Evolutionary conservation across 805 yeast species (phyloP), one percentile per base, ranked within the genome.

Genomic region (Pichia nanzhaoensis): DNA sequence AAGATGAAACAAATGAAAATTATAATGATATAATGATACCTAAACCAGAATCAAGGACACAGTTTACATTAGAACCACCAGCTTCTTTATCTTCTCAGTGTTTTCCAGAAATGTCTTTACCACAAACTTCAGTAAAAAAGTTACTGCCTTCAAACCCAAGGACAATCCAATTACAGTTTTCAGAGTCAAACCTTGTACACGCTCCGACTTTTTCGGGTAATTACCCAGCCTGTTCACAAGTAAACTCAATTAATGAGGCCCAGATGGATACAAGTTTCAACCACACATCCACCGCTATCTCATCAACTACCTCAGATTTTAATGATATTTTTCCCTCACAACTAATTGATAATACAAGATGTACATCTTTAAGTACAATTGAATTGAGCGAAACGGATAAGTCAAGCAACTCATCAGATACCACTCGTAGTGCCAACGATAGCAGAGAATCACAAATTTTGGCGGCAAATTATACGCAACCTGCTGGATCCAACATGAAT

Each of bases 291-390:
- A 16, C 18, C 16, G 16, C 30, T 5, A 13, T 27, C 2, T 28
- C 34, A 5, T 18, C 19, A 2, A 28, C 12, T 12, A 38, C 41
- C 4, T 38, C 34, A n/a, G 41, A 38, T 5, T 17, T 28, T 10
- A 17, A 19, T 5, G 41, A 28, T 7, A 19, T 14, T 18, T 38
- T 38, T 28, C 18, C 41, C 9, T 38, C 41, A 9, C 27, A 38
- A n/a, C 12, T 36, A n/a, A 12, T 38, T 13, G 41, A 38, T 10
- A 22, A 38, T 13, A 38, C 41, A 28, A 33, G 21, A 27, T 14
- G 17, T 18, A 38, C 41, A n/a, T 38, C 41, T 16, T 38, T 38
- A 27, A 28, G 34, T 18, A 38, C 41, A n/a, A 38, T 38, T 8
- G 41, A 38, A 16, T 33, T 16, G 34, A 38, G 5, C 16, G 41